These are phyloP conservation scores for Zygosaccharomyces pseudorouxii DNA, from an alignment of 805 yeast genomes.

Conservation along the genomic window DNA sequence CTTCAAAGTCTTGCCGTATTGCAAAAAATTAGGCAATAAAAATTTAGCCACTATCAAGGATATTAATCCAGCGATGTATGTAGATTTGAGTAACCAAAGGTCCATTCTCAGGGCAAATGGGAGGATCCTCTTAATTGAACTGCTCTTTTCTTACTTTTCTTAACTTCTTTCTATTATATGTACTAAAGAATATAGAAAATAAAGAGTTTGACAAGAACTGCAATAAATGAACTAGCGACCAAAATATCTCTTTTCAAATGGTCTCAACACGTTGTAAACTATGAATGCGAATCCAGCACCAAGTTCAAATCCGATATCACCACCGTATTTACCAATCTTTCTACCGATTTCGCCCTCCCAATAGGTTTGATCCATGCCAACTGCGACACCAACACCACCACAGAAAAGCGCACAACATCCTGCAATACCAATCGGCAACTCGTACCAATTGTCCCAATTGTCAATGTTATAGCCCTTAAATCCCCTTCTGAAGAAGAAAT, in stretches of 20 bases:
- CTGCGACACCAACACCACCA: constrained; percentile 78
- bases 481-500: constrained; percentile 71
- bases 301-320: constrained; percentile 80
- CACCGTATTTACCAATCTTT: constrained; percentile 46
- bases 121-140: too few relatives aligned
- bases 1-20: constrained; percentile 44
- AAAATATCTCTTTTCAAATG: constrained; percentile 62
- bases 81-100: constrained; percentile 3
- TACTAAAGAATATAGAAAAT: neutral
- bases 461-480: constrained; percentile 56
- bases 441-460: constrained; percentile 51
- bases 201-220: neutral
- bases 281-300: constrained; percentile 64
- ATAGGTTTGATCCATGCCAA: constrained; percentile 88
- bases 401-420: constrained; percentile 73
- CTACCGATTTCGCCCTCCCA: constrained; percentile 64
- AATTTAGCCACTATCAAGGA: constrained; percentile 35
- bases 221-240: constrained; percentile 37
- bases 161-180: neutral
- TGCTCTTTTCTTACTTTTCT: too few relatives aligned
- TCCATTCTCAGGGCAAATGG: neutral
- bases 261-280: constrained; percentile 56
- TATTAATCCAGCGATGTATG: constrained; percentile 20
- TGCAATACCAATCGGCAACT: constrained; percentile 71
- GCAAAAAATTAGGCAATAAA: constrained; percentile 36